Conservation (phyloP, 116 monocot genomes). For the Trichopus zeylanicus region DNA sequence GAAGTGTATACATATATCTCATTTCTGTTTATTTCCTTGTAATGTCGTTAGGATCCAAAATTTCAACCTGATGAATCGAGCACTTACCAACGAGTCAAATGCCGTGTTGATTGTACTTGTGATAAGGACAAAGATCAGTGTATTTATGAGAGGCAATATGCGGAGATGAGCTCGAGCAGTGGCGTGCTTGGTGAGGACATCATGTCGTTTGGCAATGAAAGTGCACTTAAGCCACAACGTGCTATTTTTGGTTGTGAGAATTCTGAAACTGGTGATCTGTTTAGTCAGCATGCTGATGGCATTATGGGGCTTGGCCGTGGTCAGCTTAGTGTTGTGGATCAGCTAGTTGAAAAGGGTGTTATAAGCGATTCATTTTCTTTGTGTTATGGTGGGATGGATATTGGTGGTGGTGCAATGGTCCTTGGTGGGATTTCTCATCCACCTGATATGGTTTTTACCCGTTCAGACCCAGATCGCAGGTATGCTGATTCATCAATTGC, state of each 20-base stretch:
- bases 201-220: constrained; percentile 77
- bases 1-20: neutral
- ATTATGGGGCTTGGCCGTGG: constrained; percentile 97
- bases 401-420: constrained; percentile 96
- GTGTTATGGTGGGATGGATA: constrained; percentile 96
- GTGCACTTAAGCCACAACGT: constrained; percentile 64
- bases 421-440: constrained; percentile 80
- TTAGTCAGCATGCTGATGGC: constrained; percentile 97
- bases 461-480: constrained; percentile 83
- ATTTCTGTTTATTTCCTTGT: neutral
- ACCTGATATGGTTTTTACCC: constrained; percentile 64
- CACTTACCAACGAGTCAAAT: constrained; percentile 74
- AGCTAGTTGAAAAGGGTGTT: constrained; percentile 79
- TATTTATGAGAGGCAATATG: constrained; percentile 91
- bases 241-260: constrained; percentile 97
- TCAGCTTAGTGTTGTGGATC: constrained; percentile 93
- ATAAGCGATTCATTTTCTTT: constrained; percentile 89
- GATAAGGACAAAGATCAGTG: constrained; percentile 70
- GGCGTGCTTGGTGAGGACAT: constrained; percentile 85
- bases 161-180: constrained; percentile 97
- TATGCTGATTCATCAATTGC: constrained; percentile 26
- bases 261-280: constrained; percentile 92
- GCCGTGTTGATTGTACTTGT: constrained; percentile 67
- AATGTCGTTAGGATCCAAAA: constrained; percentile 62
- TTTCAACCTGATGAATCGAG: constrained; percentile 93